Evolutionary conservation across 1,284 basidiomycete species (phyloP).

Genomic region (Boletus smithii): DNA sequence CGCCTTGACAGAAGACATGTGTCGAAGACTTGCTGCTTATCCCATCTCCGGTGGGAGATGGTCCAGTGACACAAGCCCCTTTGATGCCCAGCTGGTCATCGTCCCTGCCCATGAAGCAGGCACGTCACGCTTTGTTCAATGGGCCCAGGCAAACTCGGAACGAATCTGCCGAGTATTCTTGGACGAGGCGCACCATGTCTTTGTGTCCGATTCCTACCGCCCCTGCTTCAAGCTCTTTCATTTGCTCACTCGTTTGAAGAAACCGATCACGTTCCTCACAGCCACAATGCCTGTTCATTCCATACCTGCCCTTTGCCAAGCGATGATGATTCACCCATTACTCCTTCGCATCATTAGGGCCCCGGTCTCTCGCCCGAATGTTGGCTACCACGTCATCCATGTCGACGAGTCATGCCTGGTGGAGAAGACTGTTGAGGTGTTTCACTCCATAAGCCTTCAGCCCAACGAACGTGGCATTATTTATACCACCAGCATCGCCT

Average conservation of each 20-base stretch:
- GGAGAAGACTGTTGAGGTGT: no score
- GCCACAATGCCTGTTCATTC: constrained; percentile 13
- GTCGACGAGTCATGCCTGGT: no score
- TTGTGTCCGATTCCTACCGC: constrained; percentile 8
- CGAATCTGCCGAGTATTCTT: neutral
- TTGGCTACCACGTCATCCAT: no score
- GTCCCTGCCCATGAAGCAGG: constrained; percentile 11
- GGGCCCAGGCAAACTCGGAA: neutral
- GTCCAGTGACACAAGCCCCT: neutral
- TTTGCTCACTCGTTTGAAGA: constrained; percentile 5
- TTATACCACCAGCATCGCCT: neutral
- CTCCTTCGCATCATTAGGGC: neutral
- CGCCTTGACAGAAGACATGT: constrained; percentile 7
- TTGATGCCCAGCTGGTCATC: constrained; percentile 3
- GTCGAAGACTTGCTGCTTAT: neutral
- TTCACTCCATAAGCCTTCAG: no score
- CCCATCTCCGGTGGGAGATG: neutral
- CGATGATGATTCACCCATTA: constrained; percentile 1
- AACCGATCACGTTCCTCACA: constrained; percentile 22
- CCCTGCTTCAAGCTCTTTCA: constrained; percentile 21
- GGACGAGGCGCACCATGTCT: constrained; percentile 26
- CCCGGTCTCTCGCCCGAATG: neutral
- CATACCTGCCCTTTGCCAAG: neutral
- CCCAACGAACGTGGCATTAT: neutral
- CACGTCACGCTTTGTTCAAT: neutral